Percentiles rank a stretch among this genome's conserved stretches.
Conservation (phyloP, 768 basidiomycete genomes). For the Lactarius vividus region DNA sequence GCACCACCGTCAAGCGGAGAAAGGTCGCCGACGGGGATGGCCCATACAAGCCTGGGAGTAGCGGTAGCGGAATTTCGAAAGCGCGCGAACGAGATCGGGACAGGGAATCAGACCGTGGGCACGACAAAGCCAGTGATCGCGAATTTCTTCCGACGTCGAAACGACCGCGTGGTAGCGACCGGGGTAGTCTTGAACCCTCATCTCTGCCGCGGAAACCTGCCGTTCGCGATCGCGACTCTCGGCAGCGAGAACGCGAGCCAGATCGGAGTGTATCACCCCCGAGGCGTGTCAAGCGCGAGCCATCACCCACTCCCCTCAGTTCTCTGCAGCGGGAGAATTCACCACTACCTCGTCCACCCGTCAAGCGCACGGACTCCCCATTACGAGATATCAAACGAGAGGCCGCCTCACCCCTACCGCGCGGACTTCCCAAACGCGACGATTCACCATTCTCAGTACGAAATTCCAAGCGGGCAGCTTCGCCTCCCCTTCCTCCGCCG, state of each 20-base stretch:
- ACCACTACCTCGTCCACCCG: slow-evolving; percentile 12
- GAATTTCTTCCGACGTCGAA: slow-evolving; percentile 34
- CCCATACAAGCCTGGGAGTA: slow-evolving; percentile 22
- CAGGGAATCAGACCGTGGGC: slow-evolving; percentile 19
- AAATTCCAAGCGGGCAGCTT: slow-evolving; percentile 40
- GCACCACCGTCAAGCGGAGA: slow-evolving; percentile 22
- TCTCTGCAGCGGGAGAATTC: slow-evolving; percentile 21
- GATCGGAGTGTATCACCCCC: slow-evolving; percentile 20
- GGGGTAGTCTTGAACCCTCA: slow-evolving; percentile 23
- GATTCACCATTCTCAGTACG: slow-evolving; percentile 10
- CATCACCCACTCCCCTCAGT: slow-evolving; percentile 29
- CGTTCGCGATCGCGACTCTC: slow-evolving; percentile 21
- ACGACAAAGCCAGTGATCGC: slow-evolving; percentile 21
- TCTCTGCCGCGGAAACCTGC: slow-evolving; percentile 1
- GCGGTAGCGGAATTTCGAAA: slow-evolving; percentile 17
- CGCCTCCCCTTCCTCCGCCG: slow-evolving; percentile 29
- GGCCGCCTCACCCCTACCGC: slow-evolving; percentile 23
- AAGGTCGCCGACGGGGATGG: slow-evolving; percentile 25
- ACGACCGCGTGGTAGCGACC: slow-evolving; percentile 44
- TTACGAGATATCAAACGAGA: slow-evolving; percentile 19
- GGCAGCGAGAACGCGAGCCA: slow-evolving; percentile 20
- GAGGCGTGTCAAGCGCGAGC: slow-evolving; percentile 23
- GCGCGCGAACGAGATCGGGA: slow-evolving; percentile 27
- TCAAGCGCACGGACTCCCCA: slow-evolving; percentile 19
- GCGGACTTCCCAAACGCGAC: slow-evolving; percentile 18